A percentile compares a stretch with the other conserved stretches of the same genome.
Conservation (phyloP, 495 filamentous ascomycete genomes). For the Aspergillus carlsbadensis region DNA sequence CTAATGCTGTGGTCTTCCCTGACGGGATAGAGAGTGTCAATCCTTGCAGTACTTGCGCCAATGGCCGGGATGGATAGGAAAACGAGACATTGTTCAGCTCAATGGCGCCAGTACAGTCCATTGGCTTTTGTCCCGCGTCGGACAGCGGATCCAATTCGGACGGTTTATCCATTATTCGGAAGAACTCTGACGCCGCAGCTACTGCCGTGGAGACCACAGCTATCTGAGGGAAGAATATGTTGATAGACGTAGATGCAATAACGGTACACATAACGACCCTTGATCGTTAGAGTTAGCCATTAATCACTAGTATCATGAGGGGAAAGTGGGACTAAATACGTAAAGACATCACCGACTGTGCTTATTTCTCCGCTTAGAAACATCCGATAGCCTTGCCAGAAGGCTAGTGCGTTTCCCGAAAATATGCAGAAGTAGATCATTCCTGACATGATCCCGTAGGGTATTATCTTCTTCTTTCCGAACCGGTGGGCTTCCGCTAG, state of each 20-base stretch:
- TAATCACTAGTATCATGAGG: no score
- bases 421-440: constrained; percentile 40
- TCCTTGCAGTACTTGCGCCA: constrained; percentile 34
- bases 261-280: constrained; percentile 31
- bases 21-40: constrained; percentile 39
- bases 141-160: constrained; percentile 39
- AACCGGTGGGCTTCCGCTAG: constrained; percentile 22
- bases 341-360: constrained; percentile 41
- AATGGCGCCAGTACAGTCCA: neutral
- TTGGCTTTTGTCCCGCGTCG: constrained; percentile 22
- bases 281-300: no score
- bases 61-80: constrained; percentile 50
- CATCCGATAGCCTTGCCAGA: constrained; percentile 47
- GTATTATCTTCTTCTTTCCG: constrained; percentile 29
- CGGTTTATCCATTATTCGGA: constrained; percentile 39
- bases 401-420: constrained; percentile 46
- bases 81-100: constrained; percentile 47
- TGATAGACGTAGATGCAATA: constrained; percentile 20
- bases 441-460: constrained; percentile 41
- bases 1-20: constrained; percentile 50
- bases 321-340: constrained; percentile 24
- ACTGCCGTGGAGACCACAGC: constrained; percentile 42
- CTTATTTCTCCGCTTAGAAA: constrained; percentile 26
- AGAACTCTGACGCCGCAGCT: constrained; percentile 37
- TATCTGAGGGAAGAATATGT: constrained; percentile 31